Conservation (phyloP, 2,329 filamentous ascomycete genomes). For the Fusarium circinatum region DNA sequence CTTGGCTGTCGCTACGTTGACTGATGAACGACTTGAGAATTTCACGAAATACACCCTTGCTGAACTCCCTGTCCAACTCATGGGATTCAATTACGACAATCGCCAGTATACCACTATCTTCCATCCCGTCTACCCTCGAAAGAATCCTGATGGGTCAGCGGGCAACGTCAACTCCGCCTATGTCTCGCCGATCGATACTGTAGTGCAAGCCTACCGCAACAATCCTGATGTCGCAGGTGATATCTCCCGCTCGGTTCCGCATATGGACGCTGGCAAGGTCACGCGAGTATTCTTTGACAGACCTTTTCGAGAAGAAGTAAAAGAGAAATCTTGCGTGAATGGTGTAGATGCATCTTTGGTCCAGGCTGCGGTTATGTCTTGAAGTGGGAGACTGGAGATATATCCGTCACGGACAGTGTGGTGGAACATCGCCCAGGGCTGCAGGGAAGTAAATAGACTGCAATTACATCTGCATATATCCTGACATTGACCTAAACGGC, state of each 20-base stretch:
- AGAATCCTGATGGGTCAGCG: neutral
- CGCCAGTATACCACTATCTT: neutral
- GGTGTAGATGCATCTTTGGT: neutral
- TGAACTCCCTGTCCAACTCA: neutral
- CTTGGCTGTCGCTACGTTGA: neutral
- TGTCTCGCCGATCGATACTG: neutral
- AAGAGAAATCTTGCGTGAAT: accelerated
- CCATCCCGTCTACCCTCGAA: neutral
- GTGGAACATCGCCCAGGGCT: too few species aligned
- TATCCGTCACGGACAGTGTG: accelerated
- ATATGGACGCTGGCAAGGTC: neutral
- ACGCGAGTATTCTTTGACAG: neutral
- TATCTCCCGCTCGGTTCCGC: neutral
- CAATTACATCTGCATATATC: too few species aligned
- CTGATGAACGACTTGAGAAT: neutral
- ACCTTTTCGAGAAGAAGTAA: neutral
- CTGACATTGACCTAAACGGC: too few species aligned
- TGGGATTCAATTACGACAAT: neutral
- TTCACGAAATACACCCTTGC: slow-evolving; percentile 1
- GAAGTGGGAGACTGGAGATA: neutral
- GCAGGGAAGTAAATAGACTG: too few species aligned
- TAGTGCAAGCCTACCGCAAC: neutral
- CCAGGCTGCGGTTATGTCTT: neutral
- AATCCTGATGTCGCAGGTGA: neutral
- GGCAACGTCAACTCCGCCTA: neutral